Conservation (phyloP, 2,329 filamentous ascomycete genomes). For the Achaetomium macrosporum region DNA sequence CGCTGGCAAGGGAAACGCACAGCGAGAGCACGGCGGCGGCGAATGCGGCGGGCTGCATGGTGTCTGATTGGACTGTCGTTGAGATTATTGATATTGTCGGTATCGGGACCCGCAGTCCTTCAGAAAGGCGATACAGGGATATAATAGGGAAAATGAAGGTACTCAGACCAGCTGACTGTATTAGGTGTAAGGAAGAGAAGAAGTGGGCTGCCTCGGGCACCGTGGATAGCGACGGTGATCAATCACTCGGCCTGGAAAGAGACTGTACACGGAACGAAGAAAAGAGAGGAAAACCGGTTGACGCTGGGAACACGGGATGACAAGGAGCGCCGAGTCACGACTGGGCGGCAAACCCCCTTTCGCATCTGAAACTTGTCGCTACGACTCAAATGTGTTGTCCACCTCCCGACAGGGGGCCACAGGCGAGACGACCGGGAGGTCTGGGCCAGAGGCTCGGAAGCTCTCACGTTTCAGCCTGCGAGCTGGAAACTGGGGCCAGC, state of each 20-base stretch:
- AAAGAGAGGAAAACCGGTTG: conserved; percentile 5
- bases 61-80: conserved; percentile 15
- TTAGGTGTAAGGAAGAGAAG: not conserved
- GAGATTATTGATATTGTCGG: not conserved
- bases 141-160: conserved; percentile 2
- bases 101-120: not conserved
- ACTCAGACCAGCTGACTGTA: conserved; percentile 15
- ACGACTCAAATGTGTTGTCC: not conserved
- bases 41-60: conserved; percentile 36
- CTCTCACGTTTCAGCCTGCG: not conserved
- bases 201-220: not conserved
- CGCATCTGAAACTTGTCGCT: conserved; percentile 11
- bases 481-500: too few species aligned
- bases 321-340: conserved; percentile 3
- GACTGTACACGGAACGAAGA: not conserved
- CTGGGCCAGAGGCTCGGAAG: too few species aligned
- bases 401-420: not conserved
- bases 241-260: not conserved
- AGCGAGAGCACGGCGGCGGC: conserved; percentile 37
- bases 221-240: not conserved
- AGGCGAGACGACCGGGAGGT: too few species aligned
- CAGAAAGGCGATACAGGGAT: not conserved
- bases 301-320: not conserved
- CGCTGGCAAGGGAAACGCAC: conserved; percentile 42
- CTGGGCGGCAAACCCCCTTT: conserved; percentile 7